A percentile compares a stretch with the other conserved stretches of the same genome.
Evolutionary conservation across 371 early-diverging fungal genomes (phyloP).

Genomic region (Mucor saturninus): DNA sequence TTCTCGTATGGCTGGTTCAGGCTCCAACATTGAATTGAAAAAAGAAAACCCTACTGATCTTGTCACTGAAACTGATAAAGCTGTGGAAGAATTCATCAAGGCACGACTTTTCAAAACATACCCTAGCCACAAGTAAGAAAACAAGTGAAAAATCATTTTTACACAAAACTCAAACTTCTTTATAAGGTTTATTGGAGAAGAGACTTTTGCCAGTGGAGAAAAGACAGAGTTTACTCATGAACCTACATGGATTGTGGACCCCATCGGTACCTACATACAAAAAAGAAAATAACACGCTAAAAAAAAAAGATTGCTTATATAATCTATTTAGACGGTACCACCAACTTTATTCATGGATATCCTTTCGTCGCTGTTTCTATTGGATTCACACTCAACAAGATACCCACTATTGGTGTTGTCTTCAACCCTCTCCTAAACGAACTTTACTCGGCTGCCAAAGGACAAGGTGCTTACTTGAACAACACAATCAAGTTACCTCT

Average conservation of each 20-base stretch:
- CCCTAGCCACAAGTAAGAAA: constrained; percentile 66
- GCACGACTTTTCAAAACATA: constrained; percentile 60
- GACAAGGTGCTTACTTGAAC: constrained; percentile 74
- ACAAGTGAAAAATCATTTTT: neutral
- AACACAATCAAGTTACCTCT: constrained; percentile 63
- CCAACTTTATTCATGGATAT: constrained; percentile 91
- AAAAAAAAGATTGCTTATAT: constrained; percentile 2
- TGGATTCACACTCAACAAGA: constrained; percentile 74
- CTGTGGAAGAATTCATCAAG: constrained; percentile 77
- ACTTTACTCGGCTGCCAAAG: constrained; percentile 68
- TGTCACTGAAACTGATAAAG: constrained; percentile 85
- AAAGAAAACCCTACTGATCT: constrained; percentile 78
- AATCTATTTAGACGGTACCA: constrained; percentile 72
- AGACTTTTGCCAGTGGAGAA: constrained; percentile 71
- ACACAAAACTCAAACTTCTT: neutral
- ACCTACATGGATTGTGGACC: constrained; percentile 94
- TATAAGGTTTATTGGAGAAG: constrained; percentile 84
- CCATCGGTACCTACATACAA: constrained; percentile 62
- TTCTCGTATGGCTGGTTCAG: constrained; percentile 54
- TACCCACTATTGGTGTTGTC: constrained; percentile 88
- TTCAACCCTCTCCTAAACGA: constrained; percentile 90
- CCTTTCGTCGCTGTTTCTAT: constrained; percentile 90
- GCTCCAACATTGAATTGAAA: constrained; percentile 49
- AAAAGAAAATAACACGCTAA: neutral
- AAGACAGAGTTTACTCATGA: constrained; percentile 66